These are phyloP conservation scores for Aristolochia contorta DNA, from an alignment of 164 flowering plant genomes.

Conservation along the genomic window DNA sequence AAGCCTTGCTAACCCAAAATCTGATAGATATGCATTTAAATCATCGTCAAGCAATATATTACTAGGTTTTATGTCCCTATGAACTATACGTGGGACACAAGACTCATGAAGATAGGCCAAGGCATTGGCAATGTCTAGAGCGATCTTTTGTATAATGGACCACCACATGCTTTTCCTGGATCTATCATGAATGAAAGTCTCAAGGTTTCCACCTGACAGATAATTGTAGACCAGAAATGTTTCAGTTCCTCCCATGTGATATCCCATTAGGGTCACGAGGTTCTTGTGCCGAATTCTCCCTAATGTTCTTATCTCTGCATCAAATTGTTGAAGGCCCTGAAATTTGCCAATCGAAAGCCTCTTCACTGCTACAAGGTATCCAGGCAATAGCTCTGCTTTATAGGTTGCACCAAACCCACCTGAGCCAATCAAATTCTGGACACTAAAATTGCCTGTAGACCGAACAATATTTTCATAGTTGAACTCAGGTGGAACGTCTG, in stretches of 20 bases:
- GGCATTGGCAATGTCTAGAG: slow-evolving; percentile 58
- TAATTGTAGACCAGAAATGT: slow-evolving; percentile 67
- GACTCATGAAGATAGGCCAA: slow-evolving; percentile 60
- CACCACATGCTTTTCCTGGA: slow-evolving; percentile 31
- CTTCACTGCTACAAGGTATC: slow-evolving; percentile 61
- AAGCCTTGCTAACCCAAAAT: slow-evolving; percentile 73
- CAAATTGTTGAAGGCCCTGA: slow-evolving; percentile 67
- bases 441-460: slow-evolving; percentile 63
- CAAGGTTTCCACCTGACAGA: slow-evolving; percentile 76
- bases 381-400: slow-evolving; percentile 60
- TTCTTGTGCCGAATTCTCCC: slow-evolving; percentile 63
- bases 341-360: slow-evolving; percentile 63
- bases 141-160: slow-evolving; percentile 52
- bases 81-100: slow-evolving; percentile 62
- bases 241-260: slow-evolving; percentile 49
- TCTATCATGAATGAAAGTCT: slow-evolving; percentile 53
- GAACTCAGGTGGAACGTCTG: slow-evolving; percentile 40
- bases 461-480: slow-evolving; percentile 52
- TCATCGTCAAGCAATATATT: slow-evolving; percentile 67
- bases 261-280: slow-evolving; percentile 72
- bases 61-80: slow-evolving; percentile 76
- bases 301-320: slow-evolving; percentile 66
- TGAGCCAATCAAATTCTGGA: slow-evolving; percentile 51
- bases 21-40: slow-evolving; percentile 63
- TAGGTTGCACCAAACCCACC: slow-evolving; percentile 85